Conservation (phyloP, 495 filamentous ascomycete genomes). For the Cladorrhinum samala region DNA sequence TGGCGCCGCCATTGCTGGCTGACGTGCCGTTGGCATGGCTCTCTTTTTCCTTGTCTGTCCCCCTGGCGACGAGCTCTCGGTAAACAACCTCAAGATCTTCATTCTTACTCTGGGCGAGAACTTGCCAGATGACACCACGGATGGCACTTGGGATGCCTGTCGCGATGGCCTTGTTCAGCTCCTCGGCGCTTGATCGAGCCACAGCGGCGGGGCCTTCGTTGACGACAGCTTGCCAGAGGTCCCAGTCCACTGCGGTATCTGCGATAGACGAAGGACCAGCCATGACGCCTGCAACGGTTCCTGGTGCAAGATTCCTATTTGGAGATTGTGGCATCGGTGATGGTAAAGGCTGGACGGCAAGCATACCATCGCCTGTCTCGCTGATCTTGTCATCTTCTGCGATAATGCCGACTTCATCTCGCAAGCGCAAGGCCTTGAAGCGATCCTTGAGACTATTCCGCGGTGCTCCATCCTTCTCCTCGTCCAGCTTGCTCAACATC, state of each 20-base stretch:
- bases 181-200: constrained; percentile 74
- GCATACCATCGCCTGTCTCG: constrained; percentile 44
- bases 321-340: constrained; percentile 48
- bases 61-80: constrained; percentile 69
- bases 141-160: constrained; percentile 92
- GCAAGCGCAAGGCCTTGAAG: constrained; percentile 77
- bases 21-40: constrained; percentile 46
- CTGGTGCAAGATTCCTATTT: constrained; percentile 61
- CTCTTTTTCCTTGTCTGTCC: constrained; percentile 73
- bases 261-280: constrained; percentile 60
- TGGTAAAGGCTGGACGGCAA: constrained; percentile 33
- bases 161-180: constrained; percentile 84
- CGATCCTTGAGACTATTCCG: constrained; percentile 74
- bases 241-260: constrained; percentile 84
- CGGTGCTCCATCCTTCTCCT: constrained; percentile 51
- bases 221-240: constrained; percentile 93
- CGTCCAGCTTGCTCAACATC: constrained; percentile 63
- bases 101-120: constrained; percentile 87
- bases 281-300: constrained; percentile 71
- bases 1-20: constrained; percentile 38
- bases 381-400: constrained; percentile 48
- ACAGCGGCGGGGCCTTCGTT: constrained; percentile 86
- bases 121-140: constrained; percentile 95
- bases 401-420: constrained; percentile 60
- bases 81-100: constrained; percentile 87